Evolutionary conservation across 345 rosid genomes (phyloP).

Genomic region (Angophora floribunda): DNA sequence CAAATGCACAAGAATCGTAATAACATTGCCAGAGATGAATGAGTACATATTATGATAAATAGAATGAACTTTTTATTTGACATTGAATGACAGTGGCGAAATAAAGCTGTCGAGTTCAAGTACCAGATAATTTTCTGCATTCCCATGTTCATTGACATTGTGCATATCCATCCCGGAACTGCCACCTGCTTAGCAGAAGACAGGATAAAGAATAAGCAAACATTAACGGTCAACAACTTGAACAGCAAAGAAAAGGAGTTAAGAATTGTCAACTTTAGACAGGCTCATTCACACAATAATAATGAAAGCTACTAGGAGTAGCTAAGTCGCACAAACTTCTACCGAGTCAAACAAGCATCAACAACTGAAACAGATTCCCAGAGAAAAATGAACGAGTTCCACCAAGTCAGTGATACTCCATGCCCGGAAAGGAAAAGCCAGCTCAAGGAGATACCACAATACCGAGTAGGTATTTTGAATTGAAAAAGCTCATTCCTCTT

Average conservation of each 20-base stretch:
- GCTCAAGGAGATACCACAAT: neutral
- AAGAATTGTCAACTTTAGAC: neutral
- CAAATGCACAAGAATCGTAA: neutral
- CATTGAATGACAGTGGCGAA: neutral
- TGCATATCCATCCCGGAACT: conserved; percentile 31
- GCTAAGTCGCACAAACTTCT: neutral
- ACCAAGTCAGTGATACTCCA: neutral
- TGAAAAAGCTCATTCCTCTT: neutral
- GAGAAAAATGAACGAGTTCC: neutral
- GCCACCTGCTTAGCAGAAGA: conserved; percentile 6
- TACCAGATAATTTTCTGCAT: conserved; percentile 26
- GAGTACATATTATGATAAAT: neutral
- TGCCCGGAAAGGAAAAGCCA: neutral
- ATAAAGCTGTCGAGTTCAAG: neutral
- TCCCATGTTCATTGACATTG: conserved; percentile 16
- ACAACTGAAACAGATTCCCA: neutral
- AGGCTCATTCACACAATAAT: neutral
- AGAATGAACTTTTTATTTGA: neutral
- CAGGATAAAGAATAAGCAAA: neutral
- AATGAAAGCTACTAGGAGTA: neutral
- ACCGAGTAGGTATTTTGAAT: neutral
- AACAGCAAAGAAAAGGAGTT: neutral
- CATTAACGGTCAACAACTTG: neutral
- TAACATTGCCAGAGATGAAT: neutral
- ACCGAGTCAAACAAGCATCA: neutral